A percentile compares a stretch with the other conserved stretches of the same genome.
phyloP scores from a whole-genome alignment of 768 basidiomycete genomes.

The Trametes cubensis region DNA sequence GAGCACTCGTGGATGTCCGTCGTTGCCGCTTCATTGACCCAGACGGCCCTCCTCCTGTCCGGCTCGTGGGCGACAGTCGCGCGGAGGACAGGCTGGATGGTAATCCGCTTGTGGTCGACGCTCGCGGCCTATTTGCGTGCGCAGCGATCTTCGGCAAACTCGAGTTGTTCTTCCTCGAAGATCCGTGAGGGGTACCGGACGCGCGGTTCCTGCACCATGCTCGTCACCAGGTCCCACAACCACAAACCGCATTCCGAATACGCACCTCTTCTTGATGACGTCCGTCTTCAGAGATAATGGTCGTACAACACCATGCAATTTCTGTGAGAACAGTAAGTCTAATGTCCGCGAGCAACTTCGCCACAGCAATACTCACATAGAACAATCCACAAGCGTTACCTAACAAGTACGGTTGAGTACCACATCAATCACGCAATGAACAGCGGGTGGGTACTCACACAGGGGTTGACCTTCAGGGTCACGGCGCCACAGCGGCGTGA shows the following conservation, averaged over 20 bases:
- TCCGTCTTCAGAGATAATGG: slow-evolving; percentile 96
- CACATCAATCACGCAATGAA: slow-evolving; percentile 13
- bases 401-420: slow-evolving; percentile 34
- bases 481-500: slow-evolving; percentile 90
- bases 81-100: slow-evolving; percentile 49
- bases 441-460: slow-evolving; percentile 52
- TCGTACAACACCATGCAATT: slow-evolving; percentile 93
- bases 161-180: slow-evolving; percentile 62
- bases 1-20: slow-evolving; percentile 68
- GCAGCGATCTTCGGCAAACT: slow-evolving; percentile 75
- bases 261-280: slow-evolving; percentile 92
- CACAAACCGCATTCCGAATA: slow-evolving; percentile 7
- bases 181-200: slow-evolving; percentile 69
- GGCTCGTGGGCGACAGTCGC: slow-evolving; percentile 41
- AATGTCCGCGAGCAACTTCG: neutral
- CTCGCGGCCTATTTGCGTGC: slow-evolving; percentile 71
- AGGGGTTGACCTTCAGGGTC: slow-evolving; percentile 93
- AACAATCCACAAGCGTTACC: slow-evolving; percentile 93
- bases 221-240: slow-evolving; percentile 14
- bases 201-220: slow-evolving; percentile 66
- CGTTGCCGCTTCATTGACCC: slow-evolving; percentile 76
- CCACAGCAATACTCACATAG: slow-evolving; percentile 60
- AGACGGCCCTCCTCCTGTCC: slow-evolving; percentile 32
- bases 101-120: slow-evolving; percentile 63
- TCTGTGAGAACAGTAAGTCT: slow-evolving; percentile 47